phyloP scores from a whole-genome alignment of 2,329 filamentous ascomycete genomes.

The Pseudocercospora cruenta region DNA sequence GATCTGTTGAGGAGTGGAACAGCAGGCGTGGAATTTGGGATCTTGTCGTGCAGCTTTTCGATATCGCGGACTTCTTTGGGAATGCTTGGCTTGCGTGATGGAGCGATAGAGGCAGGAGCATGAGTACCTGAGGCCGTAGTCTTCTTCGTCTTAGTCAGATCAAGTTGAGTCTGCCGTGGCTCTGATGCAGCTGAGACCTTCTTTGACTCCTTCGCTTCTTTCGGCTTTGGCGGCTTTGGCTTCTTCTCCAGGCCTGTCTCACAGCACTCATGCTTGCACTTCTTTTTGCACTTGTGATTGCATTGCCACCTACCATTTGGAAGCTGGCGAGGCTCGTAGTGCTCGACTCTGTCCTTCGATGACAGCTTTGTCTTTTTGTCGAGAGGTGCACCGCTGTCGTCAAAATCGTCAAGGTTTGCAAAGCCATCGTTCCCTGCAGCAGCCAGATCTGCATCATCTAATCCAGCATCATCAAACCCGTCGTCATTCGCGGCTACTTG shows the following conservation, averaged over 20 bases:
- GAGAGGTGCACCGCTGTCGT: slow-evolving; percentile 29
- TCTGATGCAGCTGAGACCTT: slow-evolving; percentile 24
- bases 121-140: background rate
- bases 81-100: slow-evolving; percentile 9
- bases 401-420: slow-evolving; percentile 57
- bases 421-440: slow-evolving; percentile 50
- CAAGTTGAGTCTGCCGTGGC: slow-evolving; percentile 37
- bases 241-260: slow-evolving; percentile 70
- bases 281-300: slow-evolving; percentile 70
- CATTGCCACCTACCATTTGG: slow-evolving; percentile 75
- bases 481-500: slow-evolving; percentile 40
- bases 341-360: slow-evolving; percentile 2
- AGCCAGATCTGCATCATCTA: slow-evolving; percentile 59
- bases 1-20: slow-evolving; percentile 19
- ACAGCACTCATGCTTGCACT: slow-evolving; percentile 76
- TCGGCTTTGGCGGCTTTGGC: slow-evolving; percentile 51
- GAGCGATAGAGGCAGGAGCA: background rate
- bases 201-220: slow-evolving; percentile 34
- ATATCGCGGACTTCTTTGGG: slow-evolving; percentile 27
- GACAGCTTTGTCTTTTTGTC: slow-evolving; percentile 10
- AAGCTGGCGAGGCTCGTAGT: slow-evolving; percentile 55
- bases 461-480: slow-evolving; percentile 56
- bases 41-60: slow-evolving; percentile 31
- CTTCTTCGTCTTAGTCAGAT: slow-evolving; percentile 29
- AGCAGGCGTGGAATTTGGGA: slow-evolving; percentile 26